Conservation (phyloP, 1,139 yeast species). For the Taphrina populina region DNA sequence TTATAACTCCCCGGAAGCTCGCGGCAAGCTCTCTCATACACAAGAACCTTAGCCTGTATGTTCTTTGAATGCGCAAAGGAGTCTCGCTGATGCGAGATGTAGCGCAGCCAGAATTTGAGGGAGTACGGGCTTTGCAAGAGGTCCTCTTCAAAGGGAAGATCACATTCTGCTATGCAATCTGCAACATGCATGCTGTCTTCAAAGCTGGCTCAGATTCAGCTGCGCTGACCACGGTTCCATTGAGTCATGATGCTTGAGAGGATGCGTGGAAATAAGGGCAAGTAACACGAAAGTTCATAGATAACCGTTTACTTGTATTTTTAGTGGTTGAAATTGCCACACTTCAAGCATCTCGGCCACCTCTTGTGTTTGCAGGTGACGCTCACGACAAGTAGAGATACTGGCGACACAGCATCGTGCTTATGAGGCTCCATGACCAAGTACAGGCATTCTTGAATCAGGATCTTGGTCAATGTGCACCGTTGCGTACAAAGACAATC, state of each 20-base stretch:
- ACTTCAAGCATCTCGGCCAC: no score
- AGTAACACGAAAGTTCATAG: no score
- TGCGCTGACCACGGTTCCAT: no score
- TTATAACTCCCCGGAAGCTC: constrained; percentile 54
- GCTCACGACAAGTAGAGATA: no score
- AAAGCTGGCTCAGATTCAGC: not conserved
- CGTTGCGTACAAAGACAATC: constrained; percentile 7
- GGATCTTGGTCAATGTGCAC: not conserved
- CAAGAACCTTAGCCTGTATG: constrained; percentile 48
- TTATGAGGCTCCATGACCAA: constrained; percentile 7
- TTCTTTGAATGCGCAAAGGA: constrained; percentile 38
- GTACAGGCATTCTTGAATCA: constrained; percentile 7
- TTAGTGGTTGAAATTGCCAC: no score
- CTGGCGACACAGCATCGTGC: no score
- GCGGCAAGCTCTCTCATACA: constrained; percentile 57
- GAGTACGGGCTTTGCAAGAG: constrained; percentile 52
- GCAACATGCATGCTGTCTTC: not conserved
- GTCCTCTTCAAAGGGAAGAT: constrained; percentile 52
- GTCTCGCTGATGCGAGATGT: constrained; percentile 48
- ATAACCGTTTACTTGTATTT: no score
- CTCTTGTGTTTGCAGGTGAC: no score
- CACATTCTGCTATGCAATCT: constrained; percentile 40
- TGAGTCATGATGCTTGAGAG: no score
- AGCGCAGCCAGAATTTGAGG: constrained; percentile 56
- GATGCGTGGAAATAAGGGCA: no score